phyloP scores from a whole-genome alignment of 306 rosid species.

The Quercus engelmannii region DNA sequence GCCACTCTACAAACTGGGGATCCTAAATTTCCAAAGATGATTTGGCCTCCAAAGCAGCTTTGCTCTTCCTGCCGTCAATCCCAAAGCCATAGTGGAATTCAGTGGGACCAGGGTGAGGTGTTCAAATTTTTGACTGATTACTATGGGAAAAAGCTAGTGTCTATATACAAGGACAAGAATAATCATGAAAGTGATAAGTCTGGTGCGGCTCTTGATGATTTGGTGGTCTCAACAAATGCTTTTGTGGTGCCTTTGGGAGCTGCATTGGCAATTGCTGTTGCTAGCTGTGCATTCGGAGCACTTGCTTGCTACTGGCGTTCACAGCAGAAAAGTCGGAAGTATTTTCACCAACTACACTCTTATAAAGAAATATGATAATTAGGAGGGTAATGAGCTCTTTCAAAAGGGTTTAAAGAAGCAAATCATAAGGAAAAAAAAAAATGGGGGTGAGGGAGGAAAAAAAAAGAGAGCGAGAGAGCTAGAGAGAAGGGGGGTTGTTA shows the following conservation, averaged over 20 bases:
- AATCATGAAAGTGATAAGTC: slow-evolving; percentile 28
- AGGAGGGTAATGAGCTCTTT: slow-evolving; percentile 82
- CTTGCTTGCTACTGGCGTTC: slow-evolving; percentile 99
- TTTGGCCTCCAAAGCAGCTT: slow-evolving; percentile 89
- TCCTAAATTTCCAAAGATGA: slow-evolving; percentile 86
- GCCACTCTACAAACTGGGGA: slow-evolving; percentile 63
- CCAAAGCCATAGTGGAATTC: slow-evolving; percentile 36
- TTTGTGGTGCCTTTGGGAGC: slow-evolving; percentile 93
- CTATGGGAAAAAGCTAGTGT: slow-evolving; percentile 54
- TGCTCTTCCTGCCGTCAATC: slow-evolving; percentile 62
- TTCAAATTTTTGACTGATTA: slow-evolving; percentile 53
- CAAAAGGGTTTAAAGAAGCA: slow-evolving; percentile 37
- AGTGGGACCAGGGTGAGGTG: slow-evolving; percentile 77
- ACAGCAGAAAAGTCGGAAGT: slow-evolving; percentile 99
- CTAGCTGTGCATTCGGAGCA: slow-evolving; percentile 97
- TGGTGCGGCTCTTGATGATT: slow-evolving; percentile 48
- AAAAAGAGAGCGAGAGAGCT: not conserved
- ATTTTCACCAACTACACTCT: slow-evolving; percentile 89
- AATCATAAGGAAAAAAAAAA: slow-evolving; percentile 12
- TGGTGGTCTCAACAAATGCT: slow-evolving; percentile 53
- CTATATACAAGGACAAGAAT: slow-evolving; percentile 55
- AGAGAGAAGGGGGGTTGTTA: not conserved
- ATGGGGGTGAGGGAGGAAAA: slow-evolving; percentile 17
- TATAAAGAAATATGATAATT: slow-evolving; percentile 88
- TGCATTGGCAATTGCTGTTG: slow-evolving; percentile 91